Percentiles rank a stretch among this genome's conserved stretches.
Conservation (phyloP, 306 rosid species). For the Malus sieversii region DNA sequence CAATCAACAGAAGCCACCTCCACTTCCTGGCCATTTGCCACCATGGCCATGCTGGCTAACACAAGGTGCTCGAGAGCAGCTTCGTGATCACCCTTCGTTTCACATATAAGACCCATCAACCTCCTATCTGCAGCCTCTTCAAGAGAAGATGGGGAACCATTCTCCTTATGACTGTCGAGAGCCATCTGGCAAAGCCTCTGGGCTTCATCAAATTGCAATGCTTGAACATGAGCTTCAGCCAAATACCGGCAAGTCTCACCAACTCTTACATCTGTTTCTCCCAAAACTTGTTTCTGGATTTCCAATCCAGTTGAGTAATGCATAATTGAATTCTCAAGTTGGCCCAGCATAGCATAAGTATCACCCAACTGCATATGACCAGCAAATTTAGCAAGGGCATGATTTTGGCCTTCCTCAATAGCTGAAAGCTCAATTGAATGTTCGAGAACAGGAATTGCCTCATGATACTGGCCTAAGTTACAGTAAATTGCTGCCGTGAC, state of each 20-base stretch:
- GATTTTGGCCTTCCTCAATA: slow-evolving; percentile 56
- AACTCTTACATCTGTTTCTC: slow-evolving; percentile 73
- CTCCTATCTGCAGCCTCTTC: slow-evolving; percentile 95
- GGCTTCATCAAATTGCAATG: slow-evolving; percentile 73
- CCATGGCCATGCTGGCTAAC: slow-evolving; percentile 89
- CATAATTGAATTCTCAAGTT: slow-evolving; percentile 70
- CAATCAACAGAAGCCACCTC: slow-evolving; percentile 91
- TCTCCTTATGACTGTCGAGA: slow-evolving; percentile 70
- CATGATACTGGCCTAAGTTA: slow-evolving; percentile 51
- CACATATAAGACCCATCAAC: slow-evolving; percentile 92
- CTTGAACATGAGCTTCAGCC: slow-evolving; percentile 94
- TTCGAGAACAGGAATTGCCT: slow-evolving; percentile 72
- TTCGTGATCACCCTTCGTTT: slow-evolving; percentile 81
- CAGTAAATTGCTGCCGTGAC: slow-evolving; percentile 82
- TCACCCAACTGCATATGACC: slow-evolving; percentile 97
- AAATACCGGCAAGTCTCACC: slow-evolving; percentile 87
- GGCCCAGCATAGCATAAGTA: slow-evolving; percentile 78
- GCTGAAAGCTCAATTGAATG: slow-evolving; percentile 63
- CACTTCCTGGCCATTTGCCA: slow-evolving; percentile 66
- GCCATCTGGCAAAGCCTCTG: slow-evolving; percentile 80
- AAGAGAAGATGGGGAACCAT: slow-evolving; percentile 55
- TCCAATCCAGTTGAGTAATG: slow-evolving; percentile 76
- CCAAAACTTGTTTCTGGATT: slow-evolving; percentile 64
- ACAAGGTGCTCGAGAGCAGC: slow-evolving; percentile 88
- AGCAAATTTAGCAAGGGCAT: slow-evolving; percentile 78